Evolutionary conservation across 148 eudicot species (phyloP), one percentile per base, ranked within the genome.

Genomic region (Chenopodium quinoa): DNA sequence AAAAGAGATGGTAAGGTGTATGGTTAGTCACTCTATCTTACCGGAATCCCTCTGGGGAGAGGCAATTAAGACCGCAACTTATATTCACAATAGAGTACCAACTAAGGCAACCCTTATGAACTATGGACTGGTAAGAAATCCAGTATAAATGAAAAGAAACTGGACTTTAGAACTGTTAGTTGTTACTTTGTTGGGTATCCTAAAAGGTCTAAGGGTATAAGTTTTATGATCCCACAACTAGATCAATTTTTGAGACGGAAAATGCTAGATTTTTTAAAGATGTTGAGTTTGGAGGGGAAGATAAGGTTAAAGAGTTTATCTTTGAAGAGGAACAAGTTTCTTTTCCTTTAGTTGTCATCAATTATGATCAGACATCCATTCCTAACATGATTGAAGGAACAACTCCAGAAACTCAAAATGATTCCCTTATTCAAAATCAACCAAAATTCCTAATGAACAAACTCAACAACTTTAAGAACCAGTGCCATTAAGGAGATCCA

Each of bases 1-100:
- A n/a, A 19, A 56, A 7, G 78, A 54, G 19, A 75, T 75, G 78
- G 44, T 75, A 32, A 56, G 78, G 25, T 58, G 78, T 75, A 75
- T 56, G 78, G 31, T 75, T 29, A 56, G 78, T 74, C 63, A 74
- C 25, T 9, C 77, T 10, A 74, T 1, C 50, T 74, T 74, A 48
- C 63, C 19, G 10, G 77, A 48, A 50, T 74, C 34, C 27, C 77
- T 74, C 34, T 50, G 4, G 62, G 77, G 63, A 48, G 63, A 74
- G 52, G 62, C 34, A 25, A 8, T 74, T n/a, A 2, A 56, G 62
- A 56, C 4, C 16, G 62, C 62, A 64, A 5, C 67, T 64, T 64
- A 32, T 37, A 22, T 37, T 9, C 46, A 40, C 2, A 16, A 40
- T 16, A 37, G 48, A 32, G 50, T 31, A 10, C 73, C 22, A 10